phyloP scores from a whole-genome alignment of 768 basidiomycete genomes.

The Boletus reticuloceps region DNA sequence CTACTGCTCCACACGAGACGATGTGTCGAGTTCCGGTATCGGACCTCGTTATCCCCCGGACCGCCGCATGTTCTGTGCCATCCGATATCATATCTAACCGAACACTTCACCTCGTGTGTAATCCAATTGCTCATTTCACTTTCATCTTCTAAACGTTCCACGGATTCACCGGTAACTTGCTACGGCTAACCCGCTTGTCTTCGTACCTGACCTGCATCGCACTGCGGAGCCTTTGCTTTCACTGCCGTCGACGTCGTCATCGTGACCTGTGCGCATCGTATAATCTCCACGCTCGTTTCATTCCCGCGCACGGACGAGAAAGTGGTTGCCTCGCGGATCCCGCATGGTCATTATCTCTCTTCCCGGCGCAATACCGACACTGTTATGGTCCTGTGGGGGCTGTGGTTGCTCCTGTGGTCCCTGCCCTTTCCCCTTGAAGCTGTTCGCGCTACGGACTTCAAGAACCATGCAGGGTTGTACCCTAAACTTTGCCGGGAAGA shows the following conservation, averaged over 20 bases:
- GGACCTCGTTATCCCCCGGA: conserved; percentile 22
- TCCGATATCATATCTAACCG: conserved; percentile 29
- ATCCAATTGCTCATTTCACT: conserved; percentile 11
- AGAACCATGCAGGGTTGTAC: not conserved
- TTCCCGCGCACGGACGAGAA: conserved; percentile 26
- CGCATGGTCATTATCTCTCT: conserved; percentile 25
- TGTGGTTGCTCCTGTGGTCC: conserved; percentile 13
- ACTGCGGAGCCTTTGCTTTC: conserved; percentile 9
- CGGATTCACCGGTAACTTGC: conserved; percentile 1
- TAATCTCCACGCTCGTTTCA: conserved; percentile 22
- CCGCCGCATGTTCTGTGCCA: conserved; percentile 6
- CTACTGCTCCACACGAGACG: not conserved
- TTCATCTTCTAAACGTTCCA: conserved; percentile 10
- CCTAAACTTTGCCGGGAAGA: not conserved
- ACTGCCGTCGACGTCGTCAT: conserved; percentile 22
- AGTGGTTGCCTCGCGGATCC: conserved; percentile 26
- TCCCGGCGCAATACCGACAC: conserved; percentile 19
- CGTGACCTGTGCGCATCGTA: conserved; percentile 14
- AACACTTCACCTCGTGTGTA: conserved; percentile 5
- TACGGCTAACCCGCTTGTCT: conserved; percentile 13
- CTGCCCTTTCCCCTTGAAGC: conserved; percentile 10
- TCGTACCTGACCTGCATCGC: conserved; percentile 21
- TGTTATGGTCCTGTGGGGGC: conserved; percentile 9
- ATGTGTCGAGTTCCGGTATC: conserved; percentile 19
- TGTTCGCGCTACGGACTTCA: conserved; percentile 7